These are phyloP conservation scores for Kwoniella dejecticola DNA, from an alignment of 768 basidiomycete genomes.

Conservation along the genomic window DNA sequence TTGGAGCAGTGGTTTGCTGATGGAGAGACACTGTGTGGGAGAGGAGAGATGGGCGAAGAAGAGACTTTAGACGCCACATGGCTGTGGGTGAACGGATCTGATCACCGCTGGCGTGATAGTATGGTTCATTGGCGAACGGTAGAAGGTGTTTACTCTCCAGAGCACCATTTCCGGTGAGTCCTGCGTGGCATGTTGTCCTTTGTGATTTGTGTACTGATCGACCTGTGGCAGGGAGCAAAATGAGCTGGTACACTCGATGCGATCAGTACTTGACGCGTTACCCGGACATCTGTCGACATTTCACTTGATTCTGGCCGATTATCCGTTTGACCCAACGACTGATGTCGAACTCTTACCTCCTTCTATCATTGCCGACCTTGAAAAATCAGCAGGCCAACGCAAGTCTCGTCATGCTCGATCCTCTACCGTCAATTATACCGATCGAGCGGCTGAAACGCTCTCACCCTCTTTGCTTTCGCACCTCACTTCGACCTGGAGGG, in stretches of 20 bases:
- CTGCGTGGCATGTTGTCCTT: background rate
- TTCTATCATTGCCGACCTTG: constrained; percentile 28
- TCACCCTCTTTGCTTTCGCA: constrained; percentile 25
- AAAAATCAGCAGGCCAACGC: constrained; percentile 3
- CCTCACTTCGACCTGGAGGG: constrained; percentile 39
- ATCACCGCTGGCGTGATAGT: constrained; percentile 44
- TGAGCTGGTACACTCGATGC: constrained; percentile 51
- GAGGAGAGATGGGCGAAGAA: constrained; percentile 43
- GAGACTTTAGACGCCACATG: constrained; percentile 50
- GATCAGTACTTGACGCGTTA: constrained; percentile 46
- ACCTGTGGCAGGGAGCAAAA: constrained; percentile 52
- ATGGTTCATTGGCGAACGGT: constrained; percentile 33
- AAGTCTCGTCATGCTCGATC: background rate
- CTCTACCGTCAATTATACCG: background rate
- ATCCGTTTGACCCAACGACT: constrained; percentile 26
- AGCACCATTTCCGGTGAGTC: constrained; percentile 49
- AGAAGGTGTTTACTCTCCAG: constrained; percentile 44
- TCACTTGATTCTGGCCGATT: constrained; percentile 48
- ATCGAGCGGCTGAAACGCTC: constrained; percentile 9
- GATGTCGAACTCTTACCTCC: constrained; percentile 37
- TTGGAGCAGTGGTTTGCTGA: constrained; percentile 50
- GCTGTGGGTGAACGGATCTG: constrained; percentile 52
- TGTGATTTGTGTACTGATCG: too few relatives aligned
- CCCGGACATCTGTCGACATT: constrained; percentile 43
- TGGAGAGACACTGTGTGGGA: constrained; percentile 49